Evolutionary conservation across 2,329 filamentous ascomycete genomes (phyloP).

Genomic region (Verticillium isaacii): DNA sequence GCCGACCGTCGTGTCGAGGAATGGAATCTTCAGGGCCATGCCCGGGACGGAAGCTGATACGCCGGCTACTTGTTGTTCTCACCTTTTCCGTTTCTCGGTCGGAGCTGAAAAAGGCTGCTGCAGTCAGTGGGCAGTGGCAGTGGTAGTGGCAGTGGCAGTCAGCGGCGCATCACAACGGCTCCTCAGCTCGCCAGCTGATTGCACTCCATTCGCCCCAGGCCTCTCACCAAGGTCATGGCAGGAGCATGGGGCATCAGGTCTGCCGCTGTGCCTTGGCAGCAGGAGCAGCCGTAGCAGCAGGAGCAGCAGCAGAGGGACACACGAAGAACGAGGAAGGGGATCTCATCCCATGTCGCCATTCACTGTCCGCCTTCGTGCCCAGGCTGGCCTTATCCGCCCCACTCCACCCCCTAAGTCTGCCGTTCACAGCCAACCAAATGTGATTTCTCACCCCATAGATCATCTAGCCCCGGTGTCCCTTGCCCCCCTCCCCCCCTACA

Average conservation of each 20-base stretch:
- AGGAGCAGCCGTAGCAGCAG: neutral
- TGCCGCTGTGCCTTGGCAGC: neutral
- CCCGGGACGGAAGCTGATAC: neutral
- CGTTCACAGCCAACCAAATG: neutral
- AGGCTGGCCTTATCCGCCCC: neutral
- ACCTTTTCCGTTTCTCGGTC: neutral
- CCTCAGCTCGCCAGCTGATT: neutral
- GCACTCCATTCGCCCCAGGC: neutral
- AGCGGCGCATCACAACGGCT: neutral
- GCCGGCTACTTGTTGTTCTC: neutral
- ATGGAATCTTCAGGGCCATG: neutral
- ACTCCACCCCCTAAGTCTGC: neutral
- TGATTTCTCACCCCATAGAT: neutral
- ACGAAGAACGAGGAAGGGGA: neutral
- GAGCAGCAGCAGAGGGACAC: neutral
- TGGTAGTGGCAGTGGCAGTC: neutral
- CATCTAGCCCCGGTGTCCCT: neutral
- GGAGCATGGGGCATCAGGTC: no score
- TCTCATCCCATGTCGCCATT: neutral
- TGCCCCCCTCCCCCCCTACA: neutral
- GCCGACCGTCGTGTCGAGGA: neutral
- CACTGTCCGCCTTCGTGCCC: neutral
- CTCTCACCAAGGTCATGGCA: neutral
- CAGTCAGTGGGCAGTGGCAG: neutral
- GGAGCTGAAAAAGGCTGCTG: neutral